These are phyloP conservation scores for Erysimum pusillum DNA, from an alignment of 441 rosid species.

Conservation along the genomic window DNA sequence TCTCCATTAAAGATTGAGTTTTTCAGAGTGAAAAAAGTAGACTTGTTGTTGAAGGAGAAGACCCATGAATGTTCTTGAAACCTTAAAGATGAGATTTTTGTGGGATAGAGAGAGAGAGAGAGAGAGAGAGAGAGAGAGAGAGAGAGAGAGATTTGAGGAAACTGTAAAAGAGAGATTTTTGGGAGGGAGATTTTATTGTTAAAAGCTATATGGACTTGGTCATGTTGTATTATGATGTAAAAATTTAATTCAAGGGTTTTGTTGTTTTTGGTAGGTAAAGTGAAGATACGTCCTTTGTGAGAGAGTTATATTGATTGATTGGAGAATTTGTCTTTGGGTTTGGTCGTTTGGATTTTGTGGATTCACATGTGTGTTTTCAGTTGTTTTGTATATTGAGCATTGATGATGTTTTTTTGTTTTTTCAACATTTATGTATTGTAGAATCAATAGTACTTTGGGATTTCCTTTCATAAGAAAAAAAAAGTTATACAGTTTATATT, in stretches of 20 bases:
- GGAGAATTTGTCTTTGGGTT: slow-evolving; percentile 37
- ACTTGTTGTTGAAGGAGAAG: slow-evolving; percentile 34
- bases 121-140: slow-evolving; percentile 28
- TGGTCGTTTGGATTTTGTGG: slow-evolving; percentile 28
- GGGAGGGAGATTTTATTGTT: slow-evolving; percentile 45
- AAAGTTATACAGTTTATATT: no score
- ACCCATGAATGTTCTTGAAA: slow-evolving; percentile 38
- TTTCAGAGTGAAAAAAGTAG: slow-evolving; percentile 22
- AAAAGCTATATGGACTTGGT: slow-evolving; percentile 40
- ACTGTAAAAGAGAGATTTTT: slow-evolving; percentile 39
- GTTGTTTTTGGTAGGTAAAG: slow-evolving; percentile 29
- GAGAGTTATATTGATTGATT: slow-evolving; percentile 27
- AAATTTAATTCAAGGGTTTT: not conserved
- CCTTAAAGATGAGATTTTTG: slow-evolving; percentile 40
- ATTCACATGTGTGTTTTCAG: slow-evolving; percentile 36
- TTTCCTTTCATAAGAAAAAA: no score
- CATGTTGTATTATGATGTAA: slow-evolving; percentile 16
- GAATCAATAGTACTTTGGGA: not conserved
- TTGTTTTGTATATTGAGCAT: slow-evolving; percentile 21
- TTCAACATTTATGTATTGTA: not conserved
- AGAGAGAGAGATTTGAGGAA: slow-evolving; percentile 27
- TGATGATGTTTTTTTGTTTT: slow-evolving; percentile 14
- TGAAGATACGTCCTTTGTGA: slow-evolving; percentile 44
- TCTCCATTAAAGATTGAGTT: slow-evolving; percentile 60
- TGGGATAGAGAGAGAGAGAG: slow-evolving; percentile 16